Base-by-base conservation (phyloP, 257 asterid species). In the Solanum medicagineum region DNA sequence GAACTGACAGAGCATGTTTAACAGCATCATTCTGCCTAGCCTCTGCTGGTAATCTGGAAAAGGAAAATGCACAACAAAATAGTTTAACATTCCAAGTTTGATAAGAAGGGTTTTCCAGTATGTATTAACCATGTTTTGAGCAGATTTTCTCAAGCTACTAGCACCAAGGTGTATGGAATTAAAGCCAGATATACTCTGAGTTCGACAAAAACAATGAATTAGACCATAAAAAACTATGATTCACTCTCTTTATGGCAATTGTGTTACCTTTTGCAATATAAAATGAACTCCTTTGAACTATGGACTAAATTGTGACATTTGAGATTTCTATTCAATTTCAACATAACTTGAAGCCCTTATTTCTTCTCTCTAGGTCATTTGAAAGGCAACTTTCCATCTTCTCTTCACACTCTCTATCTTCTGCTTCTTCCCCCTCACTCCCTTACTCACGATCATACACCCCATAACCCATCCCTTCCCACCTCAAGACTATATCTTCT, bases 1-100 rank as follows among this genome's bases (percentile, higher is more conserved):
- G 99, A 85, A 97, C 99, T 62, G 97, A 93, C 85, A 97, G 96
- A 66, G 99, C 99, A 84, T 97, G 98, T 85, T 90, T 92, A 77
- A 97, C 97, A 36, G 96, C 96, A 85, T 89, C 83, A 56, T 93
- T 92, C 89, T 88, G 89, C 86, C 93, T 91, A 74, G 98, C 94
- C 84, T 91, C 91, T 70, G 87, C 89, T 51, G 99, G 90, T 87
- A 97, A 89, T 90, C 99, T 97, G 93, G 53, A 81, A 83, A 86
- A 89, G 63, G 60, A 63, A 75, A 85, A 83, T 62, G 51, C 85
- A 83, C 69, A 80, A 65, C 45, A 70, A 26, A 32, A 44, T 54
- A 51, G 87, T 53, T 83, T 29, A 70, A 81, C 81, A 80, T 24
- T 54, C 55, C 68, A 62, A 42, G 49, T 10, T 14, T 71, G 32